These are phyloP conservation scores for Syzygium syzygioides DNA, from an alignment of 441 rosid species.

Conservation along the genomic window DNA sequence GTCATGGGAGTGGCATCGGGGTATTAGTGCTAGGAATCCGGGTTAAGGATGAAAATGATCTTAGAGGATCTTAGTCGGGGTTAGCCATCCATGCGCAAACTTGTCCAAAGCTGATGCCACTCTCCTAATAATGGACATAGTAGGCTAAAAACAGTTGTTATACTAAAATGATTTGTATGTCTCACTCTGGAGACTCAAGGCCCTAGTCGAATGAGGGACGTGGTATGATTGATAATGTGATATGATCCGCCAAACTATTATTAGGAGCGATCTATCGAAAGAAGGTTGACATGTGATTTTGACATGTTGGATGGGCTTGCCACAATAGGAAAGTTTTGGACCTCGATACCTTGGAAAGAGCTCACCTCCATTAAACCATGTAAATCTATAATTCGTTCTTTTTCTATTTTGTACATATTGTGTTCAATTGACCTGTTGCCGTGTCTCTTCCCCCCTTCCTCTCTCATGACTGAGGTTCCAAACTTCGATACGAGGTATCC, in stretches of 20 bases:
- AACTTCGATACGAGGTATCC: not conserved
- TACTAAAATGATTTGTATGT: not conserved
- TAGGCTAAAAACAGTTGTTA: accelerated
- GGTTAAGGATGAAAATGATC: not conserved
- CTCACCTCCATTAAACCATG: not conserved
- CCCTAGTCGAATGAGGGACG: not conserved
- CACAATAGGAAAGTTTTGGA: not conserved
- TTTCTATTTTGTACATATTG: not conserved
- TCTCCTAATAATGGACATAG: not conserved
- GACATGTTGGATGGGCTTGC: not conserved
- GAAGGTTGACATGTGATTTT: not conserved
- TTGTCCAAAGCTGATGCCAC: not conserved
- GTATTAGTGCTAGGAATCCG: not conserved
- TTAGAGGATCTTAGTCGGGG: not conserved
- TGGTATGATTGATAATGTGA: not conserved
- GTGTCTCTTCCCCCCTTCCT: not conserved
- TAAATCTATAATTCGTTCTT: not conserved
- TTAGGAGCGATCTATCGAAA: not conserved
- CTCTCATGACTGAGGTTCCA: not conserved
- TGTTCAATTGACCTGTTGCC: not conserved
- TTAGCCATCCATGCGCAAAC: not conserved
- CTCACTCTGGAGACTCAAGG: not conserved
- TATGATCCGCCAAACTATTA: not conserved
- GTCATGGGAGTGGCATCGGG: not conserved
- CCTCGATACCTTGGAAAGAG: not conserved